Evolutionary conservation across 2,329 filamentous ascomycete genomes (phyloP), one percentile per base, ranked within the genome.

Genomic region (Ophiostoma fasciatum): DNA sequence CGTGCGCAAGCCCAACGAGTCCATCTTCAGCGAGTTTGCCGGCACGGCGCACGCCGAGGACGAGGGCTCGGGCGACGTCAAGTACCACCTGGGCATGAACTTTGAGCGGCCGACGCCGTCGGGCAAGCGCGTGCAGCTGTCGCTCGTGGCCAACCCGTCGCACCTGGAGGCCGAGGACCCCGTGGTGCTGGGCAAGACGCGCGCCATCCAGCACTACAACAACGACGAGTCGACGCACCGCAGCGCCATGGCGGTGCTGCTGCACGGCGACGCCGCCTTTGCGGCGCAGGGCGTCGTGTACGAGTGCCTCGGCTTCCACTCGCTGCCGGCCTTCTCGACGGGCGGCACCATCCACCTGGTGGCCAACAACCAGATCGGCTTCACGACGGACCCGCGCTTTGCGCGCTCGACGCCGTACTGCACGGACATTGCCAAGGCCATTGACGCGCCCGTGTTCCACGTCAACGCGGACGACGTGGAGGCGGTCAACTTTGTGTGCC

Each of bases 51-150:
- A 83, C 54, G 82, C 83, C 37, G 81, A 82, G 48, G 90, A 96
- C 49, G 88, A 98, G 63, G 90, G 90, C 41, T 96, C 90, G 40
- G 90, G 90, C 51, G 90, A 98, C 58, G 90, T 98, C 61, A 98
- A 98, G 64, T 98, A 98, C 66, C 90, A 98, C 66, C 68, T 98
- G 52, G 90, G 90, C 55, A 98, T 98, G 90, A 98, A 98, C 69
- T 98, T 98, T 49, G 90, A 98, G 67, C 84, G 90, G 45, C 90
- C 90, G 37, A 98, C 90, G 9, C 90, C 90, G 40, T 96, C 88
- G 29, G 90, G 90, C 51, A 96, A 96, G 74, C 90, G 90, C 45
- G 90, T 98, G n/a, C 90, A 98, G 66, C 76, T 98, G 37, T 98
- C 90, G 43, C 75, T 98, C 34, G 90, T 98, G 42, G 90, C 90